Conservation (phyloP, 345 rosid genomes). For the Punica granatum region DNA sequence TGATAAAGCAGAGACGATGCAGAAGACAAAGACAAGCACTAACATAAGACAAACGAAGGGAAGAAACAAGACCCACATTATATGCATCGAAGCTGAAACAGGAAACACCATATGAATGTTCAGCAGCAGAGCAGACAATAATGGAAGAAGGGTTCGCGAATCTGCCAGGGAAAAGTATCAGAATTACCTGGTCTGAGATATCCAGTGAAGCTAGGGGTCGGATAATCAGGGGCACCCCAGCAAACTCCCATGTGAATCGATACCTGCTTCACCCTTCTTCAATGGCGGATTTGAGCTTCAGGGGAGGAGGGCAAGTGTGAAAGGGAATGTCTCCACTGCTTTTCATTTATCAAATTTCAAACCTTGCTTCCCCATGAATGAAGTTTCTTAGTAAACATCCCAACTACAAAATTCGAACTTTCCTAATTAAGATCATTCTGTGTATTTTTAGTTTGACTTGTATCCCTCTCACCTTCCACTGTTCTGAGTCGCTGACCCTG, state of each 20-base stretch:
- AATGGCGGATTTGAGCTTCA: not conserved
- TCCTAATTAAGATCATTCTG: not conserved
- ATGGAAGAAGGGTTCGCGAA: not conserved
- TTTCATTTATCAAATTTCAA: not conserved
- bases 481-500: not conserved
- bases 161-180: not conserved
- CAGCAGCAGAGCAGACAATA: not conserved
- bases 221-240: conserved; percentile 19
- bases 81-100: not conserved
- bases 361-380: not conserved
- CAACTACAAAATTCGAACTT: not conserved
- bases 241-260: conserved; percentile 11
- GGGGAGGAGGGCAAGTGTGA: not conserved
- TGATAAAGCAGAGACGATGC: no score
- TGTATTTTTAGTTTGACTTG: not conserved
- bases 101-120: not conserved
- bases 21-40: not conserved
- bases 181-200: conserved; percentile 12
- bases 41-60: not conserved
- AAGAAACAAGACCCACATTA: not conserved
- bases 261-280: not conserved
- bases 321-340: not conserved
- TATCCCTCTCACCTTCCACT: not conserved
- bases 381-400: not conserved
- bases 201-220: conserved; percentile 15